Percentiles rank a stretch among this genome's conserved stretches.
Evolutionary conservation across 2,329 filamentous ascomycete genomes (phyloP).

Genomic region (Colletotrichum sp.): DNA sequence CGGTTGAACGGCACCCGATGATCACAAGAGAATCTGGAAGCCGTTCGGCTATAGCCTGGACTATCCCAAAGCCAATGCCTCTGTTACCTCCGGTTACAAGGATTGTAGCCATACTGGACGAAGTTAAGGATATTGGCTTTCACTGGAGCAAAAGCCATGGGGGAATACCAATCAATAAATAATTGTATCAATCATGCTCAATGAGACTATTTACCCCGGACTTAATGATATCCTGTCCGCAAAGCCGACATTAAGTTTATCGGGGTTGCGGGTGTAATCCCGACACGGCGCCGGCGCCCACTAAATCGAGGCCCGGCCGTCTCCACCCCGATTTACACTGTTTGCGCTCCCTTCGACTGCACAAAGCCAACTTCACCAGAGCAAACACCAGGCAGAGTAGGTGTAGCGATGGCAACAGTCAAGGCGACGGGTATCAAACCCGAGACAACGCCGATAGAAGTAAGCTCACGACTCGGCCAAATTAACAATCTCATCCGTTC

Average conservation of each 20-base stretch:
- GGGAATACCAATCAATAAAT: neutral
- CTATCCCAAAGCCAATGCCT: neutral
- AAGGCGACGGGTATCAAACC: neutral
- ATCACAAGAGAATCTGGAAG: neutral
- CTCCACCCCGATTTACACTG: neutral
- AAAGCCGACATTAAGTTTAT: neutral
- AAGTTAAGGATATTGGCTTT: neutral
- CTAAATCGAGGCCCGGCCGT: neutral
- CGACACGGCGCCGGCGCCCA: neutral
- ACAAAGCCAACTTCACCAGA: neutral
- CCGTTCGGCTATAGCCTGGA: neutral
- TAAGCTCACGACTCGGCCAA: neutral
- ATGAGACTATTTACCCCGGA: neutral
- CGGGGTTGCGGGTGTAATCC: neutral
- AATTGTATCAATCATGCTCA: neutral
- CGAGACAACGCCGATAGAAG: neutral
- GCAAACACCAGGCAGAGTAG: neutral
- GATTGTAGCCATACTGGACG: neutral
- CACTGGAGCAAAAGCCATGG: neutral
- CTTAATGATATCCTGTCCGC: neutral
- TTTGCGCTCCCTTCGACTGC: neutral
- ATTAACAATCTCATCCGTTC: neutral
- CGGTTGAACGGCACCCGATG: neutral
- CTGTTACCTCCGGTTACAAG: neutral
- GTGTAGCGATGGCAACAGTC: neutral